These are phyloP conservation scores for Taxawa tesnikishii DNA, from an alignment of 2,329 filamentous ascomycete genomes.

Conservation along the genomic window DNA sequence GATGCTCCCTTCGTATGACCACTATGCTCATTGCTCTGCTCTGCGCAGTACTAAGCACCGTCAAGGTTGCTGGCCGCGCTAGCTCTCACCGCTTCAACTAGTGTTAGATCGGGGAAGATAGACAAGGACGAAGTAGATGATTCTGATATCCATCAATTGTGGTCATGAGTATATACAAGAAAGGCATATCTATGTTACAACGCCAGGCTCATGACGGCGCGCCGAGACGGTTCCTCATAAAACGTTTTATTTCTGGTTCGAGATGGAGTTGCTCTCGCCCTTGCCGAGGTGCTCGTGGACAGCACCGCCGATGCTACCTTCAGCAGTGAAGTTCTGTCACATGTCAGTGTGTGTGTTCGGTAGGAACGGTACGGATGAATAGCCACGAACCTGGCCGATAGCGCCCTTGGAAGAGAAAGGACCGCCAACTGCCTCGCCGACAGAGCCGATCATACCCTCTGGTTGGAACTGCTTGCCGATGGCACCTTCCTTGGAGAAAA, in stretches of 20 bases:
- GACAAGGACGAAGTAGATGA: too few species aligned
- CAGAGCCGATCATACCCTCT: slow-evolving; percentile 22
- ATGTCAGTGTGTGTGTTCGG: too few species aligned
- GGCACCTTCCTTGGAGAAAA: slow-evolving; percentile 19
- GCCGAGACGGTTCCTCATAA: background rate
- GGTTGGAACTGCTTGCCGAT: slow-evolving; percentile 24
- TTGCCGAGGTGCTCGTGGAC: slow-evolving; percentile 22
- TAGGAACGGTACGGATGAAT: too few species aligned
- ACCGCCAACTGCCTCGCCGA: slow-evolving; percentile 24
- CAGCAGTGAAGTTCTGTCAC: slow-evolving; percentile 9
- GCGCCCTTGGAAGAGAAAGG: slow-evolving; percentile 21
- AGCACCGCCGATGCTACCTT: slow-evolving; percentile 22
- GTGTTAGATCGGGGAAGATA: too few species aligned
- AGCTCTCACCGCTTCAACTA: too few species aligned
- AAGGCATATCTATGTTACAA: too few species aligned
- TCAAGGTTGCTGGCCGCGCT: too few species aligned
- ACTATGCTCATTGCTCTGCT: too few species aligned
- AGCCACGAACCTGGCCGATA: slow-evolving; percentile 26
- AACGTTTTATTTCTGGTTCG: slow-evolving; percentile 2
- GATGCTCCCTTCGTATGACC: too few species aligned
- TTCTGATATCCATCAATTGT: too few species aligned
- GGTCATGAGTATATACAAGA: too few species aligned
- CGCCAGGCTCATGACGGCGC: background rate
- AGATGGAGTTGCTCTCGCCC: slow-evolving; percentile 11
- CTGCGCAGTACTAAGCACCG: too few species aligned